phyloP scores from a whole-genome alignment of 805 yeast species.

The Kuraishia ogatae region DNA sequence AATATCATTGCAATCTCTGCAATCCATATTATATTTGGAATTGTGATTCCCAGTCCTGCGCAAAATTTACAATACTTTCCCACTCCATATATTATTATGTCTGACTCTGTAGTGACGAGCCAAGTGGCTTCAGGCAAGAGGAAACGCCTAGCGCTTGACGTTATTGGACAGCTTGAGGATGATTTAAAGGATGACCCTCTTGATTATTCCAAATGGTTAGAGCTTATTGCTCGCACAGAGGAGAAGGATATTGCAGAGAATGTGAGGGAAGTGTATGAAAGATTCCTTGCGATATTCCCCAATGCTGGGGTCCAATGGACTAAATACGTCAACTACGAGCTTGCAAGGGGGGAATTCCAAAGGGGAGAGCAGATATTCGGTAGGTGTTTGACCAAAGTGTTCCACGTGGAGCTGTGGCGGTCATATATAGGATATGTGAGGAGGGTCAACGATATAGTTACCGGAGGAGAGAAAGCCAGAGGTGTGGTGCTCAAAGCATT shows the following conservation, averaged over 20 bases:
- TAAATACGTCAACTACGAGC: constrained; percentile 55
- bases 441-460: constrained; percentile 55
- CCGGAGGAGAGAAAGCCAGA: constrained; percentile 78
- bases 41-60: too few species aligned
- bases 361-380: constrained; percentile 60
- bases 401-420: constrained; percentile 64
- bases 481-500: constrained; percentile 70
- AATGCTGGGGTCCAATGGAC: constrained; percentile 70
- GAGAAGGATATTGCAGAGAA: constrained; percentile 51
- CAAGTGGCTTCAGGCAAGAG: constrained; percentile 3
- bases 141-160: constrained; percentile 8
- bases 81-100: not conserved
- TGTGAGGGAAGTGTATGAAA: constrained; percentile 48
- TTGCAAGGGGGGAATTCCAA: constrained; percentile 55
- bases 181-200: constrained; percentile 41
- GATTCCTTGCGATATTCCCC: constrained; percentile 57
- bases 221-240: constrained; percentile 38
- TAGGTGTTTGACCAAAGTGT: constrained; percentile 51
- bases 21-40: too few species aligned
- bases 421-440: constrained; percentile 75
- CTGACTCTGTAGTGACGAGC: not conserved
- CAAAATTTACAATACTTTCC: not conserved
- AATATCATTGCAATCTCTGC: too few species aligned
- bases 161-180: constrained; percentile 52
- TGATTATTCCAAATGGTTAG: constrained; percentile 48